Conservation (phyloP, 2,329 filamentous ascomycete species). For the Xylariaceae sp. region DNA sequence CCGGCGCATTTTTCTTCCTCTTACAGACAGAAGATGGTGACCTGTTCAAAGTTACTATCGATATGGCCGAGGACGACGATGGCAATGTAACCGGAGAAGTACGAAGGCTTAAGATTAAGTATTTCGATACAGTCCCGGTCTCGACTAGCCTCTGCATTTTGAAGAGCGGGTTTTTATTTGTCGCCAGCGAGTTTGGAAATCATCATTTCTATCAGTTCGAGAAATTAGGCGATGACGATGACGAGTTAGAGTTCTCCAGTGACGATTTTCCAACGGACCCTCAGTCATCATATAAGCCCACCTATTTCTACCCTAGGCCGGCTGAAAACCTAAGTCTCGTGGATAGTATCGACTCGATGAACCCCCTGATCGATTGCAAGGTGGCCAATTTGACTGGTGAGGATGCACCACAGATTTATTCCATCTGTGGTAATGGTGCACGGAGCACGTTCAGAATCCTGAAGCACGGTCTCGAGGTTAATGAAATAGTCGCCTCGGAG, state of each 20-base stretch:
- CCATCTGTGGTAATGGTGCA: constrained; percentile 84
- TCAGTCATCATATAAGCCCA: constrained; percentile 69
- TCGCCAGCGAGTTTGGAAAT: constrained; percentile 89
- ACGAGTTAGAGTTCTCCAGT: constrained; percentile 83
- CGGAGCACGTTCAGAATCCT: constrained; percentile 88
- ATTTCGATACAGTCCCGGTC: constrained; percentile 94
- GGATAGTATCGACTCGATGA: constrained; percentile 85
- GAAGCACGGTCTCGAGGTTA: constrained; percentile 90
- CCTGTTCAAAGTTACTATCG: constrained; percentile 92
- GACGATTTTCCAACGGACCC: constrained; percentile 81
- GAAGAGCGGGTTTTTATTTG: constrained; percentile 93
- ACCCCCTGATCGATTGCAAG: constrained; percentile 88
- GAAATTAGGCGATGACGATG: constrained; percentile 92
- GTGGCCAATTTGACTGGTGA: constrained; percentile 89
- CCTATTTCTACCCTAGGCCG: constrained; percentile 81
- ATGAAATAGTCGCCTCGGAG: constrained; percentile 93
- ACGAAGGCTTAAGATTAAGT: constrained; percentile 85
- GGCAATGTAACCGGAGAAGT: constrained; percentile 82
- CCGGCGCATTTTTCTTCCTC: constrained; percentile 93
- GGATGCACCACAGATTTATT: constrained; percentile 95
- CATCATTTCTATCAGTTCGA: constrained; percentile 97
- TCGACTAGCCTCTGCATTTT: constrained; percentile 87
- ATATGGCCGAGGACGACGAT: constrained; percentile 81
- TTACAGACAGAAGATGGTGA: constrained; percentile 98
- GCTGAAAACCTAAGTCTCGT: constrained; percentile 83